Evolutionary conservation across 2,329 filamentous ascomycete genomes (phyloP), one percentile per base, ranked within the genome.

Genomic region (Stagonosporopsis rhizophila): DNA sequence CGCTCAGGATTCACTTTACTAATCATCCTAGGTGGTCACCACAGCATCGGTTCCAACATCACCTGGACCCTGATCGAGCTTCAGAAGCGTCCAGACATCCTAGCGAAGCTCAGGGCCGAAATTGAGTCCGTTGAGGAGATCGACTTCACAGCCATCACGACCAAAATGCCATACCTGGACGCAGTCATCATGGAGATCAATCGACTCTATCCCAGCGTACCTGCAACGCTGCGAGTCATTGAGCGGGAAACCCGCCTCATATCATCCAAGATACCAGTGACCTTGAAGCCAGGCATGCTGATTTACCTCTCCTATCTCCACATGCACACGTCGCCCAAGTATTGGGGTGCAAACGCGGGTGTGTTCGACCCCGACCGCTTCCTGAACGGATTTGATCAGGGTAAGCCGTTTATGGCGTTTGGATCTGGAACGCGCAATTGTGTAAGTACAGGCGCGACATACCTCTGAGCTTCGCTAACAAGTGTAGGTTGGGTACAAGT

Each of bases 121-220:
- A 57, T 57, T 6, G 17, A 40, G 4, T 38, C 47, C 1, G 20
- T 48, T 15, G 30, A 35, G 6, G 7, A 40, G 4, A 23, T 44
- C 5, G 23, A 38, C 39, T 48, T 49, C 23, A 44, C 23, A 1
- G 34, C 44, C 1, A 30, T 57, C 4, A 52, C 22, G 3, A 38
- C 38, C 3, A 48, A 52, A 15, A 57, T 48, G 48, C 48, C 54
- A 1, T 52, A 57, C 22, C 44, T 57, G 15, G 32, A 57, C 9
- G 48, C 54, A 27, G 17, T 47, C 6, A 28, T 57, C 44, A 52
- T 45, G 34, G 46, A 51, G 17, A 50, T 45, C 15, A 52, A 57
- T 14, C 38, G 54, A 23, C 30, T 57, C 1, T 52, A 57, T 17
- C 44, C 32, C 7, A 51, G 15, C 12, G 52, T 56, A n/a, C 46